Evolutionary conservation across 176 grass and related monocot species (phyloP), one percentile per base, ranked within the genome.

Genomic region (Echinochloa phyllopogon): DNA sequence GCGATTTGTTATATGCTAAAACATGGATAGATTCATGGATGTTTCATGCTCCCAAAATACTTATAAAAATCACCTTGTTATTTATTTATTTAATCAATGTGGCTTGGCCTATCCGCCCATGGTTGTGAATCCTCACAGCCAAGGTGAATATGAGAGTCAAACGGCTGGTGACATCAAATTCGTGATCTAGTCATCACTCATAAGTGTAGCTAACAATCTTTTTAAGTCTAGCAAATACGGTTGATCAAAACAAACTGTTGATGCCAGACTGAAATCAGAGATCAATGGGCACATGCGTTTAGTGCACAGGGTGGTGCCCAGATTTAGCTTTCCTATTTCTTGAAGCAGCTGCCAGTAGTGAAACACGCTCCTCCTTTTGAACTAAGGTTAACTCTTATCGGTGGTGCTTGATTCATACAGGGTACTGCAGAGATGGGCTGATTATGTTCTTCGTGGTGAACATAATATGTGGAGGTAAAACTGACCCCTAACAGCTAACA

Each of bases 401-500:
- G 24, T 29, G 27, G 7, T 77, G 77, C 55, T 27, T 72, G 60
- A 85, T 76, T 64, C 42, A 44, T 58, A 23, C 86, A 98, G 96
- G 89, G 96, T 98, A 23, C 74, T 98, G 50, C 93, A 96, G 64
- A 94, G 89, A 82, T 98, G 96, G 96, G 93, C 91, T 43, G 91
- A 90, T 87, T 92, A 92, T 91, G 78, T 98, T 92, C 93, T 98
- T 70, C 88, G 63, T 10, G 83, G 86, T 78, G 96, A 98, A 81
- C 93, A 96, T 74, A 98, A 98, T 82, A 98, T 94, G 79, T 98
- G 96, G 96, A 94, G 96, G 96, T 98, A 98, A 82, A 58, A 89
- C 20, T 65, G 43, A 75, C 69, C 42, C 47, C 38, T 15, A 11
- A 68, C 20, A 83, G 66, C 74, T 65, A 57, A 45, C 48, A 38